A percentile compares a stretch with the other conserved stretches of the same genome.
Evolutionary conservation across 495 filamentous ascomycete genomes (phyloP).

Genomic region (Astrothelium subdiscretum): DNA sequence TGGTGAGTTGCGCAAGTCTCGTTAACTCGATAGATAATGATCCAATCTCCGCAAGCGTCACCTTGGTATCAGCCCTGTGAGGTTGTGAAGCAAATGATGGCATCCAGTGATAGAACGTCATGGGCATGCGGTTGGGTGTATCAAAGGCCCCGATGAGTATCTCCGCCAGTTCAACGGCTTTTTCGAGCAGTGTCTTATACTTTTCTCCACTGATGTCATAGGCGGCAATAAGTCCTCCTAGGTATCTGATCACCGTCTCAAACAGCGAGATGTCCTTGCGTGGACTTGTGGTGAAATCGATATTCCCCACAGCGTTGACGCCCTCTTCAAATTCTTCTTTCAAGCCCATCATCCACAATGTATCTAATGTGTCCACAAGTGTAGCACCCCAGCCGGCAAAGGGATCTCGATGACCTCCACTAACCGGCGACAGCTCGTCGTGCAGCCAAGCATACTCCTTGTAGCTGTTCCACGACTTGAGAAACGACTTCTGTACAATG

Average conservation of each 20-base stretch:
- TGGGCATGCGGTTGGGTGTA: constrained; percentile 91
- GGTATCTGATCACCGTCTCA: constrained; percentile 32
- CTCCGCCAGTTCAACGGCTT: constrained; percentile 79
- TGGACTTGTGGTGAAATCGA: constrained; percentile 75
- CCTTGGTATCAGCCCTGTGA: constrained; percentile 50
- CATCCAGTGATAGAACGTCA: constrained; percentile 76
- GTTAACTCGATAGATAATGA: constrained; percentile 93
- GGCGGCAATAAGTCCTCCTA: constrained; percentile 30
- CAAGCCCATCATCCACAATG: constrained; percentile 91
- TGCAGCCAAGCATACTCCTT: constrained; percentile 26
- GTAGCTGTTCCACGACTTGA: constrained; percentile 31
- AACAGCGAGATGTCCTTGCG: constrained; percentile 33
- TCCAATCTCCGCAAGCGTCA: constrained; percentile 74
- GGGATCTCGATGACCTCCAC: constrained; percentile 43
- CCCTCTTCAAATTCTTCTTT: constrained; percentile 84
- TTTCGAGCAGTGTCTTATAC: constrained; percentile 62
- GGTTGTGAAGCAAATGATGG: constrained; percentile 53
- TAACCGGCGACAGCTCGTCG: constrained; percentile 33
- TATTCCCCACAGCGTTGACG: constrained; percentile 58
- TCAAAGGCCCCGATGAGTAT: constrained; percentile 88
- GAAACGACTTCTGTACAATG: constrained; percentile 30
- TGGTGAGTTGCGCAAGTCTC: constrained; percentile 80
- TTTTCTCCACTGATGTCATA: constrained; percentile 44
- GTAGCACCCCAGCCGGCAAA: constrained; percentile 96
- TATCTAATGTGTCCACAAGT: constrained; percentile 85